Percentiles rank a stretch among this genome's conserved stretches.
Conservation (phyloP, 345 rosid genomes). For the Brassica juncea region DNA sequence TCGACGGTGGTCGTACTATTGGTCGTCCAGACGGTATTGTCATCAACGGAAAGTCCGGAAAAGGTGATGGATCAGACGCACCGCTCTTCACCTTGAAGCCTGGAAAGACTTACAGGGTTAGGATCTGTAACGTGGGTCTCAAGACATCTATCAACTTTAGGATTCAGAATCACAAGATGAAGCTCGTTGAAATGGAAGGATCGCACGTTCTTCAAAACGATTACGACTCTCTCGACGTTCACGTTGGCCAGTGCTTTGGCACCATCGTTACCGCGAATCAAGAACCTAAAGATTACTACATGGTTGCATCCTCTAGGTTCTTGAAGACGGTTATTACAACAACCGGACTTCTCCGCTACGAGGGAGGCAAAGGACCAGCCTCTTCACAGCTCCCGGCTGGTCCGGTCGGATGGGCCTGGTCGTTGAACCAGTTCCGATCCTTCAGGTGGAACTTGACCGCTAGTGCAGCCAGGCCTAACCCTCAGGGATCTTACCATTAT, state of each 20-base stretch:
- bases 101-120: conserved; percentile 59
- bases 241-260: conserved; percentile 59
- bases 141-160: conserved; percentile 64
- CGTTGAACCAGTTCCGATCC: conserved; percentile 70
- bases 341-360: conserved; percentile 54
- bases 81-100: conserved; percentile 65
- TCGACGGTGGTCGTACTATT: conserved; percentile 58
- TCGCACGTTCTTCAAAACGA: conserved; percentile 63
- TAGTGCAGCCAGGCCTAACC: conserved; percentile 83
- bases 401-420: conserved; percentile 77
- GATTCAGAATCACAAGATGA: conserved; percentile 63
- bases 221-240: conserved; percentile 70
- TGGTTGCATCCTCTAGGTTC: conserved; percentile 69
- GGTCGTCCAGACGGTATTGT: conserved; percentile 62
- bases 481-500: conserved; percentile 80
- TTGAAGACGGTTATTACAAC: conserved; percentile 39
- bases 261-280: conserved; percentile 60
- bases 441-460: conserved; percentile 82
- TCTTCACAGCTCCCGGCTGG: conserved; percentile 49
- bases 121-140: conserved; percentile 67
- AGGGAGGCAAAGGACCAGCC: conserved; percentile 47
- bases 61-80: conserved; percentile 38
- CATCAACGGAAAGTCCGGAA: conserved; percentile 61
- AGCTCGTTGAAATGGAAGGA: conserved; percentile 75
- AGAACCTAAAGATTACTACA: conserved; percentile 56